Base-by-base conservation (phyloP, 73 alveolate species). In the Breviolum minutum region DNA sequence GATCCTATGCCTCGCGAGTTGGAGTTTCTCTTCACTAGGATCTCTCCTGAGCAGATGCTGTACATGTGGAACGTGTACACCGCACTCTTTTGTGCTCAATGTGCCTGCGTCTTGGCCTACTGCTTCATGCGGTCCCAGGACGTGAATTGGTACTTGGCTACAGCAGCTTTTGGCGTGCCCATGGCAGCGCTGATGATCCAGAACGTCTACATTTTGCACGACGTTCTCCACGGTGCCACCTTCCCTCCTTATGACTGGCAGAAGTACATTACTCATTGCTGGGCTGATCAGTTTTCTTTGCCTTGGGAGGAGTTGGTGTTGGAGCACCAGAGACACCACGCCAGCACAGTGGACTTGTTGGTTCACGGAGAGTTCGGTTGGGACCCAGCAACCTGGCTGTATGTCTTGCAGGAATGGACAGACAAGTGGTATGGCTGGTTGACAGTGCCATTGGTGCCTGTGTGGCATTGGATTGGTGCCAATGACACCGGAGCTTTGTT, bases 301-400 rank as follows among this genome's bases (percentile, higher is more conserved):
- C 94, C 94, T 63, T 85, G 94, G 94, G 94, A 85, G 79, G 94
- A 85, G 97, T 14, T 71, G n/a, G 97, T 70, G 16, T 29, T 70
- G 61, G 88, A 71, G 88, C 97, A 90, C 48, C 61, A 71, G 86
- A 29, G 86, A n/a, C 86, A n/a, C 26, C 63, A 29, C 27, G 86
- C 61, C 62, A 30, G 86, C 63, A 22, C 86, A 19, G 87, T 90
- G 88, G 88, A 90, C 74, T 62, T 90, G 76, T 30, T 90, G 76
- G 69, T 71, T 13, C 97, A 90, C 13, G 97, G 97, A 8, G 97
- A 90, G 88, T 90, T 90, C 29, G 97, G 97, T 29, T 90, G 97
- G 97, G 88, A 90, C 88, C 97, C 97, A 81, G 90, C 90, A 3
- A 40, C 70, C 26, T 81, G 90, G 90, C 90, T 81, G 70, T 81